A percentile compares a stretch with the other conserved stretches of the same genome.
These are phyloP conservation scores for Pisolithus sp. DNA, from an alignment of 768 basidiomycete genomes.

Conservation along the genomic window DNA sequence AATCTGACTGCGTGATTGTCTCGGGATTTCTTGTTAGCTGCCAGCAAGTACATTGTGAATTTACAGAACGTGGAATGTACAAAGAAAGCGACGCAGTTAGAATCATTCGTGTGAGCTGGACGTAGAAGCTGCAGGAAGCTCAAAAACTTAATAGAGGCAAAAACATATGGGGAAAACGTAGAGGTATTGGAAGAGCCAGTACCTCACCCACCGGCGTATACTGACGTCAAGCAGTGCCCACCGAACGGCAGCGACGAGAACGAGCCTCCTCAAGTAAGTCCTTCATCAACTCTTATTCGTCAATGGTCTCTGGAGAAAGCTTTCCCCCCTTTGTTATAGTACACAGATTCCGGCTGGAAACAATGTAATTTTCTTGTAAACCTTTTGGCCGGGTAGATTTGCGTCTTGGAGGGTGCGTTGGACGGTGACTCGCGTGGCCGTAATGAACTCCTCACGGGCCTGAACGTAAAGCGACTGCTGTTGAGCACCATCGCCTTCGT, in stretches of 20 bases:
- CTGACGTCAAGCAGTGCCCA: too few species aligned
- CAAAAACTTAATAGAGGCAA: too few species aligned
- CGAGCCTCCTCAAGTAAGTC: conserved; percentile 9
- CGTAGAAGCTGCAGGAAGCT: too few species aligned
- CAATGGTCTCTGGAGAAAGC: conserved; percentile 5
- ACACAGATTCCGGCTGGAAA: conserved; percentile 8
- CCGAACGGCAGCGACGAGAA: not conserved
- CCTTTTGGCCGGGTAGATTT: conserved; percentile 13
- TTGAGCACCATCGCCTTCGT: not conserved
- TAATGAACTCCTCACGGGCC: conserved; percentile 15
- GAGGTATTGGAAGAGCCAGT: too few species aligned
- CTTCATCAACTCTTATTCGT: conserved; percentile 11
- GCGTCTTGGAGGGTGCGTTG: conserved; percentile 10
- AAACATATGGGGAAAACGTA: too few species aligned
- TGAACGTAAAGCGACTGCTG: conserved; percentile 2
- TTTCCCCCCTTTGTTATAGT: conserved; percentile 4
- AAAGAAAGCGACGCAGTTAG: too few species aligned
- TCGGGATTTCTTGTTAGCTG: too few species aligned
- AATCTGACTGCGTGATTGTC: too few species aligned
- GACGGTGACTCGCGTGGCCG: conserved; percentile 12
- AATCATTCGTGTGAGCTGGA: too few species aligned
- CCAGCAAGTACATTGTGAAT: too few species aligned
- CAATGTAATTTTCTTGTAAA: conserved; percentile 20
- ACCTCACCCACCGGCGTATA: too few species aligned
- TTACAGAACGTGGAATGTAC: too few species aligned